Evolutionary conservation across 2,329 filamentous ascomycete species (phyloP), one percentile per base, ranked within the genome.

Genomic region (Hypomyces rosellus): DNA sequence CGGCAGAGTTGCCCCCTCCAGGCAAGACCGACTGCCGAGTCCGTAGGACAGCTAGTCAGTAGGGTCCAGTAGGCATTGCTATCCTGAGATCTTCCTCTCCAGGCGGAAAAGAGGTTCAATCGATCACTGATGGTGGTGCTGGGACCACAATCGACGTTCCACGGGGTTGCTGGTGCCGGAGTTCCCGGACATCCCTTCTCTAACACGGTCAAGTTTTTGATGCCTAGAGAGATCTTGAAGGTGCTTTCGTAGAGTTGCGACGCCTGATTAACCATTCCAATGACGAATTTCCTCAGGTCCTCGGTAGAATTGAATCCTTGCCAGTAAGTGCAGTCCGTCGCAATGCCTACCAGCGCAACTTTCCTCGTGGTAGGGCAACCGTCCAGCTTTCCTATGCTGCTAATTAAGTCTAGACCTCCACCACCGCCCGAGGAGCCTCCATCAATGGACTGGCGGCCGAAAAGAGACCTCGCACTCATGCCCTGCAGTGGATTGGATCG

Each of bases 141-240:
- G 53, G 72, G 65, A 51, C 74, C 77, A 69, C 93, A 99, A 18
- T 72, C 80, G 48, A 88, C 74, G 63, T 99, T 99, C 90, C 92
- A 99, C 1, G 84, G 84, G 0, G 88, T 84, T 4, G 83, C 78
- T 2, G 80, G 63, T 9, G 84, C 76, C 5, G 86, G 72, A 0
- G 82, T 79, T 4, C 81, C 80, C 0, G 92, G 89, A 62, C 93
- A 99, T n/a, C 74, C 73, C 4, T 77, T 69, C 41, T 88, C 82
- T 50, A 82, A 88, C 54, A 96, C 81, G 30, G 89, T 87, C 48
- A 99, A 69, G 63, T 96, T 95, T 58, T 85, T 82, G 53, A 99
- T 81, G 40, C 90, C 93, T 34, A 99, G 81, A 0, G 91, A 92
- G 60, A 99, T 92, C 68, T 96, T 96, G 73, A 99, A 97, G 7